Evolutionary conservation across 805 yeast species (phyloP), one percentile per base, ranked within the genome.

Genomic region (Wickerhamiella sergipiensis): DNA sequence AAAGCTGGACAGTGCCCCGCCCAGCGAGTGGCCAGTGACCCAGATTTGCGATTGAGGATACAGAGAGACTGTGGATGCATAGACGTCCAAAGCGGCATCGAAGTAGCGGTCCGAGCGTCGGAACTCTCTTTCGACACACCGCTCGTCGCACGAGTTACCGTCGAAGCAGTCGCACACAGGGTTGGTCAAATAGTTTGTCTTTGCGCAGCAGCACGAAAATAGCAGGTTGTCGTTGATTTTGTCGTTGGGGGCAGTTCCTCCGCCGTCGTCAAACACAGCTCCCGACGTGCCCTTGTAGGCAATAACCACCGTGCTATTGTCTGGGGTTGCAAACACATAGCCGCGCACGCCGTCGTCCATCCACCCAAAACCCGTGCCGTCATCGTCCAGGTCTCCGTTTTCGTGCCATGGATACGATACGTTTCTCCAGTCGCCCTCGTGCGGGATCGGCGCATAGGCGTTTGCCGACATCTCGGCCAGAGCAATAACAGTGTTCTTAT

Each of bases 151-250:
- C 0, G 90, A 84, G 65, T 53, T 47, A 0, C 94, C 77, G 54
- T 79, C 77, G 62, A 83, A 90, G 64, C 98, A 92, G 65, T 88
- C 96, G 67, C 98, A 92, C 1, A 88, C 97, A 0, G 97, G 84
- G 9, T 83, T 79, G 97, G 97, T 92, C 66, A 86, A 67, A 57
- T 87, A 88, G 40, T 90, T 78, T 1, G 90, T 83, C 38, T 97
- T 74, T 0, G 95, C 97, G 68, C 98, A 92, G 65, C 98, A 92
- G 65, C 98, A 92, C 10, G 94, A 85, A 64, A 92, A 92, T 33
- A 92, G 67, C 52, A 90, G 62, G 61, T 92, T 92, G 64, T 92
- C 97, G 63, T 90, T 92, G 26, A 74, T 66, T 64, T 85, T 87
- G 63, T 92, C 98, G 53, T 78, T 80, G 0, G 74, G 78, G 0